phyloP scores from a whole-genome alignment of 2,329 filamentous ascomycete species.

The Ampelomyces quisqualis region DNA sequence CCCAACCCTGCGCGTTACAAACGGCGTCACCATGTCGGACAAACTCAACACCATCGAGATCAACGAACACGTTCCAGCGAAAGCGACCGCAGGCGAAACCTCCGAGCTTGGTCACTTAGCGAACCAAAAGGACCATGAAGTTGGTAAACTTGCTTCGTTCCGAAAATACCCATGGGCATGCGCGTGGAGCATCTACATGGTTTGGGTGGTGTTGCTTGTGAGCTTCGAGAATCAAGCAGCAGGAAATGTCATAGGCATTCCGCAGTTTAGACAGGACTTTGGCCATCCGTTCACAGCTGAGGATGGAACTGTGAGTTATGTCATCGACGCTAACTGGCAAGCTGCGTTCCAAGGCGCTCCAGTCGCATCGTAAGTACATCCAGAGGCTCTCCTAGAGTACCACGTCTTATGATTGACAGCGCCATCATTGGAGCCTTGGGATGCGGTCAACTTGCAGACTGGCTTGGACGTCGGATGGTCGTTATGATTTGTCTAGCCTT shows the following conservation, averaged over 20 bases:
- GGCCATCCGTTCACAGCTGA: constrained; percentile 31
- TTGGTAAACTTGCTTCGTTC: constrained; percentile 27
- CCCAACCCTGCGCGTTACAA: too few relatives aligned
- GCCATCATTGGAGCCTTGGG: constrained; percentile 38
- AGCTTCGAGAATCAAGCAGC: constrained; percentile 48
- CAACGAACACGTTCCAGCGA: constrained; percentile 13
- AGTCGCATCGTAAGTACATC: constrained; percentile 39
- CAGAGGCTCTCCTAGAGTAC: neutral
- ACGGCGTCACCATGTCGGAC: neutral
- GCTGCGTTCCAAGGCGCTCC: constrained; percentile 49
- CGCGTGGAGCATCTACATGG: constrained; percentile 45
- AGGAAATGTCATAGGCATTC: constrained; percentile 48
- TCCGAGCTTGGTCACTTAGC: constrained; percentile 20
- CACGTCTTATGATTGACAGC: too few relatives aligned
- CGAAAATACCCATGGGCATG: constrained; percentile 32
- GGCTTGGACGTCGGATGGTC: constrained; percentile 38
- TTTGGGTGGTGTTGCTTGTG: constrained; percentile 46
- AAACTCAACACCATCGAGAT: constrained; percentile 15
- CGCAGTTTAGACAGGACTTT: constrained; percentile 51
- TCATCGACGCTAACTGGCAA: constrained; percentile 49
- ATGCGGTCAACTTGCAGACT: constrained; percentile 42
- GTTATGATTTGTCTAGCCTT: constrained; percentile 43
- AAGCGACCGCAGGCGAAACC: constrained; percentile 6
- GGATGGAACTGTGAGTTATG: constrained; percentile 41
- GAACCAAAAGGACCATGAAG: constrained; percentile 24